Evolutionary conservation across 768 basidiomycete species (phyloP).

Genomic region (Suillus decipiens): DNA sequence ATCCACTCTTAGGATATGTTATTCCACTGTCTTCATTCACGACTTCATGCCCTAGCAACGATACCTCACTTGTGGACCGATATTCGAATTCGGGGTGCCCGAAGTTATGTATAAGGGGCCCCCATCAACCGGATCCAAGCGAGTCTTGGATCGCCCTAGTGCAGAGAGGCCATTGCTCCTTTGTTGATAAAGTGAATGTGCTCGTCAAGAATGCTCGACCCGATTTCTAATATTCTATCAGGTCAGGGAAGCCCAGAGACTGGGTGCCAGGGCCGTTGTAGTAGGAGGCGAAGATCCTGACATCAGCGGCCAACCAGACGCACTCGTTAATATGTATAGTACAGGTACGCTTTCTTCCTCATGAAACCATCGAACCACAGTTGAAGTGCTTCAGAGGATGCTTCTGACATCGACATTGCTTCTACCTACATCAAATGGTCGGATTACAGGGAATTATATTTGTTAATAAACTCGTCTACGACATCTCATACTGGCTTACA

Average conservation of each 20-base stretch:
- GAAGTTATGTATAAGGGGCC: constrained; percentile 57
- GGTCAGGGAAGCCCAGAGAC: constrained; percentile 59
- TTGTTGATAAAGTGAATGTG: constrained; percentile 75
- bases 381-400: constrained; percentile 57
- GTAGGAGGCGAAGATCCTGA: constrained; percentile 83
- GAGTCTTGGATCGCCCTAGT: constrained; percentile 92
- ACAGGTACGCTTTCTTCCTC: constrained; percentile 55
- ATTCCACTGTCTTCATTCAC: constrained; percentile 71
- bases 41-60: constrained; percentile 45
- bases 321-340: constrained; percentile 89
- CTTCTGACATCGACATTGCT: constrained; percentile 80
- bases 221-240: constrained; percentile 10
- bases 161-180: constrained; percentile 87
- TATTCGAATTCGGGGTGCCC: constrained; percentile 65
- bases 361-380: constrained; percentile 10
- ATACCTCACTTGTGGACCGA: constrained; percentile 12
- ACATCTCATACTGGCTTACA: constrained; percentile 76
- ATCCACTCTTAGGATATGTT: constrained; percentile 70
- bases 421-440: constrained; percentile 88
- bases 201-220: constrained; percentile 31
- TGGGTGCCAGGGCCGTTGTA: constrained; percentile 88
- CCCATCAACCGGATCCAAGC: constrained; percentile 54
- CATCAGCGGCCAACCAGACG: constrained; percentile 66
- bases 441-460: constrained; percentile 70
- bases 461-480: constrained; percentile 73